phyloP scores from a whole-genome alignment of 352 stramenopile species.

The Phytophthora syringae region DNA sequence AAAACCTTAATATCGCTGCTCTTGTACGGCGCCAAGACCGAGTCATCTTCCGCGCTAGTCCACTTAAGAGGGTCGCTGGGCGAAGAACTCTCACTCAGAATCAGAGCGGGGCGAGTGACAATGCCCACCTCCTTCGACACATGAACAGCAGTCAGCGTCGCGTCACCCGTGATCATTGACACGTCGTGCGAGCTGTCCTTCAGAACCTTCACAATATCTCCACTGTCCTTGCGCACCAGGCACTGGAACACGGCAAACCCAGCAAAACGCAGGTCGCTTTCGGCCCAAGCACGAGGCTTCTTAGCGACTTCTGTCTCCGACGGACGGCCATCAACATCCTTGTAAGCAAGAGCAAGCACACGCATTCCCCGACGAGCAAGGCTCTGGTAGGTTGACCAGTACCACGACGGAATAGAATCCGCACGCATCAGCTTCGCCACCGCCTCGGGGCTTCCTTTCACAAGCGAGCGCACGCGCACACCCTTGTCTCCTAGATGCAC shows the following conservation, averaged over 20 bases:
- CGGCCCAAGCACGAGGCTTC: slow-evolving; percentile 87
- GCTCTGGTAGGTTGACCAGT: slow-evolving; percentile 88
- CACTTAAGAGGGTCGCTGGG: slow-evolving; percentile 63
- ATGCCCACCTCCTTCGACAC: slow-evolving; percentile 97
- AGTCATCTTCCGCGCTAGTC: slow-evolving; percentile 84
- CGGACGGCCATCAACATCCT: slow-evolving; percentile 83
- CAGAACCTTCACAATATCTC: slow-evolving; percentile 93
- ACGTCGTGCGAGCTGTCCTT: slow-evolving; percentile 92
- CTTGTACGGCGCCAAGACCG: slow-evolving; percentile 66
- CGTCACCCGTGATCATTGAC: slow-evolving; percentile 99
- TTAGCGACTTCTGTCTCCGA: slow-evolving; percentile 81
- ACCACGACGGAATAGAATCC: slow-evolving; percentile 90
- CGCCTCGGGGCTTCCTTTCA: slow-evolving; percentile 98
- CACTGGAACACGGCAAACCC: slow-evolving; percentile 94
- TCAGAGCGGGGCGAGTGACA: slow-evolving; percentile 75
- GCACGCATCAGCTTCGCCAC: slow-evolving; percentile 87
- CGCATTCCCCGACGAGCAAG: slow-evolving; percentile 86
- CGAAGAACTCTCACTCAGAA: slow-evolving; percentile 64
- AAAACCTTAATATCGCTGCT: slow-evolving; percentile 65
- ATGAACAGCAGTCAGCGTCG: slow-evolving; percentile 96
- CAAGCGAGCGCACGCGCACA: slow-evolving; percentile 86
- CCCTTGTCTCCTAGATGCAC: slow-evolving; percentile 81
- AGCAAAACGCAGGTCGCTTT: slow-evolving; percentile 95
- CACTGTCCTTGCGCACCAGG: slow-evolving; percentile 96
- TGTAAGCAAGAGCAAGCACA: slow-evolving; percentile 97